Conservation (phyloP, 1,284 basidiomycete species). For the Malassezia slooffiae region DNA sequence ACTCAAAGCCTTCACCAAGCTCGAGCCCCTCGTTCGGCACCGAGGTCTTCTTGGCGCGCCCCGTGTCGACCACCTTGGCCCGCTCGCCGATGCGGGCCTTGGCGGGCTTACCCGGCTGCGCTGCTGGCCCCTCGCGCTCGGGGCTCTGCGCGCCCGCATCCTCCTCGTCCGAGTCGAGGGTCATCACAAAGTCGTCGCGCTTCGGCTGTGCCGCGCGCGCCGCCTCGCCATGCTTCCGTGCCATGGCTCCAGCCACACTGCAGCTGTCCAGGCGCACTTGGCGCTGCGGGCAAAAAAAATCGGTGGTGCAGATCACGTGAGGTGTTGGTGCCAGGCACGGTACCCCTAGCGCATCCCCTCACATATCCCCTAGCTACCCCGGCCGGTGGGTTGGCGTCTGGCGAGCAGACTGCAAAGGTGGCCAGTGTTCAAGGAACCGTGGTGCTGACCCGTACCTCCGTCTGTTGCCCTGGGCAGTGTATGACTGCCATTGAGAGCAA, state of each 20-base stretch:
- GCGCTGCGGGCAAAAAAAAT: not conserved
- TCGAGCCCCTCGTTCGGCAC: conserved; percentile 18
- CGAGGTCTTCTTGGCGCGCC: not conserved
- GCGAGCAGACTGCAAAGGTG: no score
- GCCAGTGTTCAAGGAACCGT: no score
- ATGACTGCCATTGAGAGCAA: no score
- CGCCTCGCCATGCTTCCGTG: not conserved
- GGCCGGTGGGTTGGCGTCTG: no score
- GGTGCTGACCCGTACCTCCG: no score
- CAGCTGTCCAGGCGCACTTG: not conserved
- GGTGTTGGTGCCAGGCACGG: no score
- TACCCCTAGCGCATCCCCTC: no score
- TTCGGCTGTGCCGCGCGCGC: not conserved
- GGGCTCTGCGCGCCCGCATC: no score
- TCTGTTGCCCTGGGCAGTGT: no score
- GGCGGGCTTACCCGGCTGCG: conserved; percentile 19
- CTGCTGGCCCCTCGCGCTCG: no score
- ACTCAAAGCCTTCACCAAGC: conserved; percentile 35
- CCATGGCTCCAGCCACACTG: conserved; percentile 1
- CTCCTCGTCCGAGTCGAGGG: conserved; percentile 42
- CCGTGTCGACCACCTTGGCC: conserved; percentile 34
- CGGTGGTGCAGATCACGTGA: no score
- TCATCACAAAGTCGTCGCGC: conserved; percentile 43
- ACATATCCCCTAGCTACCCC: no score
- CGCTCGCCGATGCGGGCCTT: conserved; percentile 31